Evolutionary conservation across 257 asterid species (phyloP).

Genomic region (Oldenlandia corymbosa): DNA sequence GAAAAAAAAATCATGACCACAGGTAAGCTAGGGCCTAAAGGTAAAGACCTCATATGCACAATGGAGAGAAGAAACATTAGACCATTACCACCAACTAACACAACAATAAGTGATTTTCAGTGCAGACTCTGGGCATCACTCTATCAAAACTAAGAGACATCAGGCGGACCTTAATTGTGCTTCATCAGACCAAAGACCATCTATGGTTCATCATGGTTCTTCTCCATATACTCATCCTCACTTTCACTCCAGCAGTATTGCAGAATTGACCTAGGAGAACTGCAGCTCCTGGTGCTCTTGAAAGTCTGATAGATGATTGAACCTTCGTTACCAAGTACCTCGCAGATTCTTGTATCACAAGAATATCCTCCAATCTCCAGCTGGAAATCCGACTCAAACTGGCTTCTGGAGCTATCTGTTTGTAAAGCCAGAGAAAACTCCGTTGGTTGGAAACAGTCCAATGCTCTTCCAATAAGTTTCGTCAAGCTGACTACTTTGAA

Average conservation of each 20-base stretch:
- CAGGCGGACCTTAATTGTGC: too few relatives aligned
- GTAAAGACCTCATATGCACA: too few relatives aligned
- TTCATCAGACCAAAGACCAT: background rate
- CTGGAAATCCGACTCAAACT: slow-evolving; percentile 22
- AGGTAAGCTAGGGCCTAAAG: too few relatives aligned
- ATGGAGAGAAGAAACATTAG: too few relatives aligned
- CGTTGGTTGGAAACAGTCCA: slow-evolving; percentile 29
- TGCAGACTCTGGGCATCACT: too few relatives aligned
- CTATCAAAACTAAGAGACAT: too few relatives aligned
- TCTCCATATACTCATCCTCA: slow-evolving; percentile 55
- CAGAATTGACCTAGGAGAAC: slow-evolving; percentile 66
- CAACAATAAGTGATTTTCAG: too few relatives aligned
- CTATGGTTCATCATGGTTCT: slow-evolving; percentile 17
- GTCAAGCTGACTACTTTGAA: slow-evolving; percentile 14
- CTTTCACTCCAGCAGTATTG: slow-evolving; percentile 57
- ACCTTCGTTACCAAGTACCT: slow-evolving; percentile 48
- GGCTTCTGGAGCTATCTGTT: slow-evolving; percentile 38
- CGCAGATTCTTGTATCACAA: slow-evolving; percentile 46
- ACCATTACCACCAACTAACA: too few relatives aligned
- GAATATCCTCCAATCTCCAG: slow-evolving; percentile 36
- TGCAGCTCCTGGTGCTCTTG: slow-evolving; percentile 36
- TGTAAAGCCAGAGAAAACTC: too few relatives aligned
- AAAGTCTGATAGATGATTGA: slow-evolving; percentile 45
- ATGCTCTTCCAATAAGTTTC: slow-evolving; percentile 31
- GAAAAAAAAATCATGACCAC: too few relatives aligned